Conservation (phyloP, 805 yeast genomes). For the Hanseniaspora singularis region DNA sequence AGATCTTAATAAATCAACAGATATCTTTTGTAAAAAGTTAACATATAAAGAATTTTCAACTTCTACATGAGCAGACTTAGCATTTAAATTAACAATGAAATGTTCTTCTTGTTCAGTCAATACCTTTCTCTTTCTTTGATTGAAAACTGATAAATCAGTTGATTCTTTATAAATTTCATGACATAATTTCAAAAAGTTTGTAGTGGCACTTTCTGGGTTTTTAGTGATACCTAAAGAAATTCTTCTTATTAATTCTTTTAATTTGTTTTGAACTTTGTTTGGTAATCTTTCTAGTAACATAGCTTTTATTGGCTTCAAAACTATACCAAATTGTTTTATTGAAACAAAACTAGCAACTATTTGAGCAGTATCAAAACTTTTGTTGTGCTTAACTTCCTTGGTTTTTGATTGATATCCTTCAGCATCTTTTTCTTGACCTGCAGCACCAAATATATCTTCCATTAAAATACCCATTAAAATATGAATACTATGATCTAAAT, state of each 20-base stretch:
- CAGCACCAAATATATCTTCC: constrained; percentile 87
- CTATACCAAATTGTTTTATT: constrained; percentile 41
- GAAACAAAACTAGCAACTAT: constrained; percentile 54
- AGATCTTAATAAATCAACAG: constrained; percentile 62
- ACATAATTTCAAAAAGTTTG: constrained; percentile 56
- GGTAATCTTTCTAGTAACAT: constrained; percentile 53
- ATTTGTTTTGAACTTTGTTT: constrained; percentile 54
- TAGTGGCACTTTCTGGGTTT: constrained; percentile 47
- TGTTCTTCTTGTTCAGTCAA: constrained; percentile 44
- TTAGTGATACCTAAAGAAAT: constrained; percentile 66
- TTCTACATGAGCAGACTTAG: constrained; percentile 44
- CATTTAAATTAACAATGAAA: constrained; percentile 60
- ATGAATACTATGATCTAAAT: constrained; percentile 53
- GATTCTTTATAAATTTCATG: constrained; percentile 58
- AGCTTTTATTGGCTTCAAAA: constrained; percentile 59
- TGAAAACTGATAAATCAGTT: constrained; percentile 22
- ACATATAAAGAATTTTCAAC: constrained; percentile 45
- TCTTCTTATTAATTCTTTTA: constrained; percentile 68
- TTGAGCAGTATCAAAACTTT: constrained; percentile 80
- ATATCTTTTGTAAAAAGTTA: constrained; percentile 56
- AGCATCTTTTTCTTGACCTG: constrained; percentile 89
- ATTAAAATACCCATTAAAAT: constrained; percentile 60
- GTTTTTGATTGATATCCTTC: constrained; percentile 77
- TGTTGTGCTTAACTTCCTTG: constrained; percentile 82
- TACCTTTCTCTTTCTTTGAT: constrained; percentile 19